These are phyloP conservation scores for Cardiospermum halicacabum DNA, from an alignment of 345 rosid genomes.

Conservation along the genomic window DNA sequence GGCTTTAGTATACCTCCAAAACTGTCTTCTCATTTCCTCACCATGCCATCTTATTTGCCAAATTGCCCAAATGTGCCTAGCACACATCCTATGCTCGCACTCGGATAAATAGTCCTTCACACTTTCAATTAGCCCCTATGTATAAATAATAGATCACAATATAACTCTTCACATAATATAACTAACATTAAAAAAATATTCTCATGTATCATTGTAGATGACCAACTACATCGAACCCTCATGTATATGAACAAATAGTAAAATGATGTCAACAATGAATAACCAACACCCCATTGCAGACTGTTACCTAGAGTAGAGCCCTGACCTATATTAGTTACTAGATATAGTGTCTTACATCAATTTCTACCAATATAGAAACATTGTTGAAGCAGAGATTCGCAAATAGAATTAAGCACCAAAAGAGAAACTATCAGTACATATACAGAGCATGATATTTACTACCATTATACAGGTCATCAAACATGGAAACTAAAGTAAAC, in stretches of 20 bases:
- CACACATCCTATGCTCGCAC: too few species aligned
- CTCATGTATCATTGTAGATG: not conserved
- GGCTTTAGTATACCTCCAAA: too few species aligned
- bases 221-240: not conserved
- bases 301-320: not conserved
- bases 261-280: not conserved
- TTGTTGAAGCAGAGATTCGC: not conserved
- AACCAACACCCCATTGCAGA: not conserved
- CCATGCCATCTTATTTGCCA: too few species aligned
- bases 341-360: not conserved
- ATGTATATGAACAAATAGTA: not conserved
- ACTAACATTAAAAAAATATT: too few species aligned
- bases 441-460: not conserved
- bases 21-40: too few species aligned
- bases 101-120: too few species aligned
- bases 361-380: not conserved
- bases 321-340: not conserved
- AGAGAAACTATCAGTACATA: too few species aligned
- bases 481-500: not conserved
- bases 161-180: too few species aligned
- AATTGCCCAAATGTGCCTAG: too few species aligned
- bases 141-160: too few species aligned
- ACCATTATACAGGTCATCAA: not conserved
- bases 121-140: too few species aligned
- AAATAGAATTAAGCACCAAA: not conserved